Conservation (phyloP, 768 basidiomycete genomes). For the Mycena alexandri region DNA sequence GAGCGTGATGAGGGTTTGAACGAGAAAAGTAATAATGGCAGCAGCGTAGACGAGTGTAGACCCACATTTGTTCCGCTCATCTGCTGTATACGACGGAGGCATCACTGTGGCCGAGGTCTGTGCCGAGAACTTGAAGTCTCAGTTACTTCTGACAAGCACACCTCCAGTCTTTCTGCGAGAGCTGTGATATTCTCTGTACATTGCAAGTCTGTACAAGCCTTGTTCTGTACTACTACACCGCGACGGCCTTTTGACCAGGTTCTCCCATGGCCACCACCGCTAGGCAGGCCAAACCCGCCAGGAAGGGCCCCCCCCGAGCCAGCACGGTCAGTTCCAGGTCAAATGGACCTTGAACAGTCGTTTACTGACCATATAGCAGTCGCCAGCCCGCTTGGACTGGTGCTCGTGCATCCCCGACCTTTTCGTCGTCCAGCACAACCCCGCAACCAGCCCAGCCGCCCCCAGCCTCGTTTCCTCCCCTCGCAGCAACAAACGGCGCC, state of each 20-base stretch:
- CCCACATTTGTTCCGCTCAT: no score
- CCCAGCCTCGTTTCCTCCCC: conserved; percentile 59
- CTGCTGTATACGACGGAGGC: conserved; percentile 20
- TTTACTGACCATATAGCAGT: conserved; percentile 44
- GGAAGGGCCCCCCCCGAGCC: conserved; percentile 74
- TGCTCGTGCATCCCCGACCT: conserved; percentile 78
- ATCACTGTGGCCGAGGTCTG: conserved; percentile 16
- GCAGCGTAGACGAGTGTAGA: no score
- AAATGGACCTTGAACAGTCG: conserved; percentile 33
- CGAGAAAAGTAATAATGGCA: no score
- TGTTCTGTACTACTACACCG: background rate
- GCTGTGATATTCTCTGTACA: conserved; percentile 8
- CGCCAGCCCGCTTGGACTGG: conserved; percentile 73
- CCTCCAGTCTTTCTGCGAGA: background rate
- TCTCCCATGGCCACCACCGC: conserved; percentile 71
- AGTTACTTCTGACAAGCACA: background rate
- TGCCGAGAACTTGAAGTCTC: background rate
- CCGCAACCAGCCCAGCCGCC: conserved; percentile 53
- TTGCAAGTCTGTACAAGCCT: background rate
- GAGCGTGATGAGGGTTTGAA: background rate
- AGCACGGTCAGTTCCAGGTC: conserved; percentile 57
- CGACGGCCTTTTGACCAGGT: conserved; percentile 16
- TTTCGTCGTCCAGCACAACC: conserved; percentile 58
- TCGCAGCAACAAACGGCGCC: conserved; percentile 63
- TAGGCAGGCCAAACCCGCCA: conserved; percentile 72